Conservation (phyloP, 805 yeast genomes). For the Metschnikowia arizonensis region DNA sequence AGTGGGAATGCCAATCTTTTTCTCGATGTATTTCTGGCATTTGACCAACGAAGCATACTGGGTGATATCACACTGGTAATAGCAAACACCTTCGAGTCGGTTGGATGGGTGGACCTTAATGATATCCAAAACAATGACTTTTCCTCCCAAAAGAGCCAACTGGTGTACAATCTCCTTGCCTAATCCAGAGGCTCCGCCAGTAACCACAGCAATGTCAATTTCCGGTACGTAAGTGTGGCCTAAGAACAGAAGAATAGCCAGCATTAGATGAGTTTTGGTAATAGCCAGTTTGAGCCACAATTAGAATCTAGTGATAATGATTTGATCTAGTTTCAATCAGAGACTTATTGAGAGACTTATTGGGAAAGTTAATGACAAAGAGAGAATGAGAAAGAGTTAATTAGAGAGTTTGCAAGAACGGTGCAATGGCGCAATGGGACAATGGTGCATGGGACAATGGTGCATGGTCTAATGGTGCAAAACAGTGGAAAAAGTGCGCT, state of each 20-base stretch:
- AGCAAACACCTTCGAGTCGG: constrained; percentile 42
- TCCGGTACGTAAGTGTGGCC: constrained; percentile 52
- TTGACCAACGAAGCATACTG: constrained; percentile 41
- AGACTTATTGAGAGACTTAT: too few species aligned
- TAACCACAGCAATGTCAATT: constrained; percentile 63
- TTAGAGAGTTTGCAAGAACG: too few species aligned
- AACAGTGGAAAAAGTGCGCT: too few species aligned
- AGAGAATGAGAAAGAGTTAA: too few species aligned
- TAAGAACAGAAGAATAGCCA: constrained; percentile 23
- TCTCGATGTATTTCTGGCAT: constrained; percentile 37
- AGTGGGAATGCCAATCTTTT: constrained; percentile 56
- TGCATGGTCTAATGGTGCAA: too few species aligned
- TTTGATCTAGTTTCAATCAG: background rate
- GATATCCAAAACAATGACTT: constrained; percentile 66
- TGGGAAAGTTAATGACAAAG: too few species aligned
- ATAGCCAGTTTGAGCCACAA: too few species aligned
- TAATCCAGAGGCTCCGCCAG: constrained; percentile 83
- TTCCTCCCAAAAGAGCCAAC: constrained; percentile 43
- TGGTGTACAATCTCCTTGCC: constrained; percentile 58
- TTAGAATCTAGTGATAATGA: too few species aligned
- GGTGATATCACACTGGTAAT: constrained; percentile 69
- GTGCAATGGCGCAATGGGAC: too few species aligned
- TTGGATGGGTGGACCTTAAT: constrained; percentile 34
- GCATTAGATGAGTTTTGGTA: background rate
- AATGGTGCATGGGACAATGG: too few species aligned